A percentile compares a stretch with the other conserved stretches of the same genome.
Conservation (phyloP, 306 rosid genomes). For the Vigna unguiculata region DNA sequence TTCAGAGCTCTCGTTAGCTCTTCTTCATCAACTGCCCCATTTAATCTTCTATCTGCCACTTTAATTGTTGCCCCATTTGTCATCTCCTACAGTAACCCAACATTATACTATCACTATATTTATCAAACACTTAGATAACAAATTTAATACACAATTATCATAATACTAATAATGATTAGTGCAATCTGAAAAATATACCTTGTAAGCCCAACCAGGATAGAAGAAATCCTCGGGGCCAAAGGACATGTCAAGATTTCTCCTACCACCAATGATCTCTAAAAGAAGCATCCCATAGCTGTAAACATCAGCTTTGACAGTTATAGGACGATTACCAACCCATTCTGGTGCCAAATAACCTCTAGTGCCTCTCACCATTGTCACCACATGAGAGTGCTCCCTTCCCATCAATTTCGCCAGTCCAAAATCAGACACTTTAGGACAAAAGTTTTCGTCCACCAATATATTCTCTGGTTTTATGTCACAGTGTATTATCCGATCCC, state of each 20-base stretch:
- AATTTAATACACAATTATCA: too few relatives aligned
- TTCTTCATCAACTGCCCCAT: constrained; percentile 82
- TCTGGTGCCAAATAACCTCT: constrained; percentile 98
- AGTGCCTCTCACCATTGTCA: constrained; percentile 96
- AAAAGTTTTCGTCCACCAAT: constrained; percentile 79
- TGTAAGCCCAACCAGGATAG: constrained; percentile 96
- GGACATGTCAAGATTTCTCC: constrained; percentile 94
- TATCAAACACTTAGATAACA: neutral
- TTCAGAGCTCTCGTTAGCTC: constrained; percentile 72
- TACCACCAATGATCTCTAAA: constrained; percentile 89
- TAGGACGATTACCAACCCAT: constrained; percentile 94
- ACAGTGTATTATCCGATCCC: constrained; percentile 87
- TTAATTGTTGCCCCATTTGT: constrained; percentile 62
- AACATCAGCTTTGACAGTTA: constrained; percentile 95
- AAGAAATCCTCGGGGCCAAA: constrained; percentile 85
- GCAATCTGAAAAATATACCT: constrained; percentile 55
- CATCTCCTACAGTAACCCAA: constrained; percentile 65
- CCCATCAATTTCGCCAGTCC: constrained; percentile 96
- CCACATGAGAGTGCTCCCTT: constrained; percentile 93
- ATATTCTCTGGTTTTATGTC: constrained; percentile 96
- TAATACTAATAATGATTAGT: neutral
- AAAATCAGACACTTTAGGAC: constrained; percentile 93
- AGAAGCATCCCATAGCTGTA: constrained; percentile 97
- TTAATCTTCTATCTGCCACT: constrained; percentile 78
- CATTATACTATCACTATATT: constrained; percentile 26